phyloP scores from a whole-genome alignment of 192 early-diverging fungal species.

The Thoreauomyces humboldtii region DNA sequence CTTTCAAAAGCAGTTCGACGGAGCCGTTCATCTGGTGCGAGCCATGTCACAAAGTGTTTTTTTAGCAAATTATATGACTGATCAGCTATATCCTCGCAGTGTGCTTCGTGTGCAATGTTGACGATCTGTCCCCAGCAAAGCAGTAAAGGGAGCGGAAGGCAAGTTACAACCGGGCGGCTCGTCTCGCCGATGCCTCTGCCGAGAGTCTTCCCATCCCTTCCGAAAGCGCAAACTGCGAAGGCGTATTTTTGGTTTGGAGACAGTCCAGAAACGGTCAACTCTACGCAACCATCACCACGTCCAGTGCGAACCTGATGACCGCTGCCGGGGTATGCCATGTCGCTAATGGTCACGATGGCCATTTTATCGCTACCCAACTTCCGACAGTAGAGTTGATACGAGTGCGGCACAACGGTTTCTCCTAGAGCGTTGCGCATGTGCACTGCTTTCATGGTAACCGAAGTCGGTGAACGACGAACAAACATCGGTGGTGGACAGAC shows the following conservation, averaged over 20 bases:
- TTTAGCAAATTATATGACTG: conserved; percentile 10
- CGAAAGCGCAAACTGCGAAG: conserved; percentile 37
- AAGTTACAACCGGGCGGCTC: conserved; percentile 20
- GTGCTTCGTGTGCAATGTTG: conserved; percentile 26
- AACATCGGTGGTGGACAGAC: conserved; percentile 41
- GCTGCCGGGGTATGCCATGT: conserved; percentile 32
- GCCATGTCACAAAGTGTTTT: conserved; percentile 26
- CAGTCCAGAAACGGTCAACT: conserved; percentile 38
- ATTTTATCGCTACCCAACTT: conserved; percentile 1
- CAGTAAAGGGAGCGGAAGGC: conserved; percentile 37
- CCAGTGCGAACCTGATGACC: conserved; percentile 16
- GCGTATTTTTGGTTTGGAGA: conserved; percentile 31
- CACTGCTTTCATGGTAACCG: conserved; percentile 35
- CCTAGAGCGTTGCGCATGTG: neutral
- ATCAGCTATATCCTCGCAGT: conserved; percentile 35
- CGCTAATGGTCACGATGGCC: conserved; percentile 30
- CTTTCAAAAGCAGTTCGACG: neutral
- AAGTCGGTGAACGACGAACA: conserved; percentile 35
- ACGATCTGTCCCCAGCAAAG: conserved; percentile 34
- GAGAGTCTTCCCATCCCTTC: conserved; percentile 32
- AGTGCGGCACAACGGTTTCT: conserved; percentile 3
- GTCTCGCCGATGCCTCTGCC: conserved; percentile 40
- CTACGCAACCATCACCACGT: neutral
- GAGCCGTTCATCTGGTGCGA: conserved; percentile 10
- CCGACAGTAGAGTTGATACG: conserved; percentile 36